Conservation (phyloP, 2,329 filamentous ascomycete species). For the Chrysoporthe cubensis region DNA sequence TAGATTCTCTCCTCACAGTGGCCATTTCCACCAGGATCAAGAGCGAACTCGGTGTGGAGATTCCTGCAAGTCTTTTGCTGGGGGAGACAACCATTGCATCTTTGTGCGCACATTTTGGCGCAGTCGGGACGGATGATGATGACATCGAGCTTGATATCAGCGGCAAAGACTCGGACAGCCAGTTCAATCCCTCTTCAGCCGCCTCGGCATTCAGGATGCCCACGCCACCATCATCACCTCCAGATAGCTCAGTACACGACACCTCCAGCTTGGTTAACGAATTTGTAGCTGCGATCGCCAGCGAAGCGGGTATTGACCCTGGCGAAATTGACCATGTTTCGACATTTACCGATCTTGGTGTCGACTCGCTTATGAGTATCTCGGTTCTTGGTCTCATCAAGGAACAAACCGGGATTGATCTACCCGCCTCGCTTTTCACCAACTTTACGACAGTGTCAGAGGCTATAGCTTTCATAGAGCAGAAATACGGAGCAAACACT, state of each 20-base stretch:
- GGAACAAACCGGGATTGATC: slow-evolving; percentile 4
- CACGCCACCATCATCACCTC: too few relatives aligned
- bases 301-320: slow-evolving; percentile 10
- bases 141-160: too few relatives aligned
- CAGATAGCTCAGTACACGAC: too few relatives aligned
- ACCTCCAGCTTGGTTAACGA: too few relatives aligned
- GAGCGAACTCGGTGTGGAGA: background rate
- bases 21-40: background rate
- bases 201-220: too few relatives aligned
- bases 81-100: background rate
- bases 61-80: background rate
- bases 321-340: slow-evolving; percentile 38
- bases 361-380: slow-evolving; percentile 34
- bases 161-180: too few relatives aligned
- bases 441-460: background rate
- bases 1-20: background rate
- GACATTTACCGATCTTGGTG: slow-evolving; percentile 27
- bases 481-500: too few relatives aligned
- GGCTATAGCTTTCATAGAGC: too few relatives aligned
- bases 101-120: background rate
- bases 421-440: slow-evolving; percentile 10
- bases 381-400: slow-evolving; percentile 27
- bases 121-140: background rate
- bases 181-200: too few relatives aligned
- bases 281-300: background rate